Conservation (phyloP, 1,284 basidiomycete species). For the Anthracocystis walkeri region DNA sequence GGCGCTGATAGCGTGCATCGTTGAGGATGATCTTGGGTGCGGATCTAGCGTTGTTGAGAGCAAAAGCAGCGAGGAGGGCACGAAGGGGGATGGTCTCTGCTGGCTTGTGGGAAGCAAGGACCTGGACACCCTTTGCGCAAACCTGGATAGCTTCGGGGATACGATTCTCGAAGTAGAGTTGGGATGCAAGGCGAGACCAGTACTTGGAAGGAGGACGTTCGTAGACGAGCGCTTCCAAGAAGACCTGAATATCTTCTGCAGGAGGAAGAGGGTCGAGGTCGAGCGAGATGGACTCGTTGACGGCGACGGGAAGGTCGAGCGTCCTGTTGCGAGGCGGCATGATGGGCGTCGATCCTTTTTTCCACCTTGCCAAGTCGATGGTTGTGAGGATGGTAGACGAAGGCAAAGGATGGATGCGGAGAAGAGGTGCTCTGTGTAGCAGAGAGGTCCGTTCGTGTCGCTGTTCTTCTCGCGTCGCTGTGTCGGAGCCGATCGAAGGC, state of each 20-base stretch:
- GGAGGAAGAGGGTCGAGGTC: conserved; percentile 62
- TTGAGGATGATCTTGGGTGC: conserved; percentile 63
- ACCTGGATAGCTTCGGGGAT: conserved; percentile 52
- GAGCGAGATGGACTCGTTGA: conserved; percentile 60
- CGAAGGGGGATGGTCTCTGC: conserved; percentile 52
- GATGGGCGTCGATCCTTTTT: conserved; percentile 7
- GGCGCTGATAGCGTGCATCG: conserved; percentile 61
- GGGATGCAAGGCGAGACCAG: conserved; percentile 61
- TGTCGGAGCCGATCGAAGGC: conserved; percentile 6
- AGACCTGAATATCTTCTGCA: conserved; percentile 59
- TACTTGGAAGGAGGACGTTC: conserved; percentile 57
- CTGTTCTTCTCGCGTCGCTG: conserved; percentile 11
- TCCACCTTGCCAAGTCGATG: background rate
- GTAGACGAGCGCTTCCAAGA: conserved; percentile 59
- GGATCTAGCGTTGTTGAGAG: conserved; percentile 47
- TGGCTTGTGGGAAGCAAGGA: conserved; percentile 52
- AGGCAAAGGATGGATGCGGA: too few relatives aligned
- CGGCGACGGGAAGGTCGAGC: conserved; percentile 60
- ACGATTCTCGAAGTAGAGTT: conserved; percentile 55
- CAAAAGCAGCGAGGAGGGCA: conserved; percentile 56
- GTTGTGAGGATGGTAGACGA: background rate
- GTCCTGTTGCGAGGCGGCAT: conserved; percentile 51
- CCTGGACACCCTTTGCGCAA: conserved; percentile 48
- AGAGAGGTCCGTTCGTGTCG: background rate
- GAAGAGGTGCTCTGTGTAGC: too few relatives aligned